Evolutionary conservation across 2,329 filamentous ascomycete species (phyloP), one percentile per base, ranked within the genome.

Genomic region (Mariannaea sp.): DNA sequence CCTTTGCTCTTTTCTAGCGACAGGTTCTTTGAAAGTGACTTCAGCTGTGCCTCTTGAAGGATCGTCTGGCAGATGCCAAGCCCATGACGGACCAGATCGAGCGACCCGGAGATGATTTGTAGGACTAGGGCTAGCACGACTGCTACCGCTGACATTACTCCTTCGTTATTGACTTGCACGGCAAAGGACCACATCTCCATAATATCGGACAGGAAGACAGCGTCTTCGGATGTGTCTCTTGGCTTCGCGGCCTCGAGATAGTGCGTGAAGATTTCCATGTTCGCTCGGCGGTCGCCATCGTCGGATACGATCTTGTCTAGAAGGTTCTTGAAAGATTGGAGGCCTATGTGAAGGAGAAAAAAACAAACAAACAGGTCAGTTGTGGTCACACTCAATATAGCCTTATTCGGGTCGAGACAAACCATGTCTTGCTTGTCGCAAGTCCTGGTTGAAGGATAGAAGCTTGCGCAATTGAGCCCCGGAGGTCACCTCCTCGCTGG

Each of bases 161-260:
- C 83, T 53, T 96, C 92, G 62, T 92, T 88, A 68, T 90, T 90
- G 60, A 85, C 84, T 69, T 90, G 86, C 24, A 85, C 85, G 4
- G 89, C 92, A 74, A 89, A 92, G 41, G 85, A 86, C 93, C 93
- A 97, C 54, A 86, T 91, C 64, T 95, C 89, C 73, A 95, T 89
- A 32, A 97, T 75, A 64, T 96, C 90, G 2, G 81, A 75, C 24
- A 97, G 81, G 62, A 87, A 90, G 19, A 86, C 77, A 6, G 82
- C 78, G 50, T 77, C 74, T 49, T 77, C 71, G 39, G 70, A 68
- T 47, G 70, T 67, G 46, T 76, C 72, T 60, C 72, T 70, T 2
- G 82, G 80, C 61, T 77, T 79, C 49, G 80, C 74, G 7, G 76
- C 73, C 39, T 84, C 77, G 42, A 94, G 81, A 68, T 88, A 94